Evolutionary conservation across 148 eudicot species (phyloP), one percentile per base, ranked within the genome.

Genomic region (Beta vulgaris): DNA sequence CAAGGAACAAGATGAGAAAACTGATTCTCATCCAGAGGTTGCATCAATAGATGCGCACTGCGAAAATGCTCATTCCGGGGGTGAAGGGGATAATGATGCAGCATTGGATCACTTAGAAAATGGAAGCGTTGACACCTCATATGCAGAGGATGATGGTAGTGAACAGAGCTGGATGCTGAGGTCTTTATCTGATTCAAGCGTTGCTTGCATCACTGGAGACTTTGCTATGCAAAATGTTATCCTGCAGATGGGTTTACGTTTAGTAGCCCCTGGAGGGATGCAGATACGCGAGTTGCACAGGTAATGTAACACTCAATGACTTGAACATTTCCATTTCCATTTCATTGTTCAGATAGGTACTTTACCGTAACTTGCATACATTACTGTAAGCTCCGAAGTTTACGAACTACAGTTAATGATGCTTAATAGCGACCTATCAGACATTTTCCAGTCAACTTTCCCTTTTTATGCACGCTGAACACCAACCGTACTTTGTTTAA

Each of bases 201-300:
- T 95, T 72, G 98, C 98, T 73, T 95, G 98, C 77, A 69, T 92
- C 72, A 95, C 98, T 29, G 86, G 86, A 79, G 97, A 95, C 72
- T 95, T 73, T 76, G 98, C 98, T n/a, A 95, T 95, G 97, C 98
- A 95, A 80, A 95, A 95, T 86, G 97, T 95, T 79, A 80, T 95
- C 51, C 83, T 92, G 69, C 98, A 95, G 82, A 92, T 95, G 91
- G 97, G 98, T 79, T 82, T 95, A 76, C 91, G 97, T 31, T 83
- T 95, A 74, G 44, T 95, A 81, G 96, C 98, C 31, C 97, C 98
- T n/a, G 97, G 96, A 60, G 98, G 98, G 71, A 92, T 92, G 97
- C 98, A 95, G 85, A 95, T 95, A 39, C 93, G 96, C 48, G 92
- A 95, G 85, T 77, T 95, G 79, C 96, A 92, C 83, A 92, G 98